These are phyloP conservation scores for Fusarium sacchari DNA, from an alignment of 2,329 filamentous ascomycete species.

Conservation along the genomic window DNA sequence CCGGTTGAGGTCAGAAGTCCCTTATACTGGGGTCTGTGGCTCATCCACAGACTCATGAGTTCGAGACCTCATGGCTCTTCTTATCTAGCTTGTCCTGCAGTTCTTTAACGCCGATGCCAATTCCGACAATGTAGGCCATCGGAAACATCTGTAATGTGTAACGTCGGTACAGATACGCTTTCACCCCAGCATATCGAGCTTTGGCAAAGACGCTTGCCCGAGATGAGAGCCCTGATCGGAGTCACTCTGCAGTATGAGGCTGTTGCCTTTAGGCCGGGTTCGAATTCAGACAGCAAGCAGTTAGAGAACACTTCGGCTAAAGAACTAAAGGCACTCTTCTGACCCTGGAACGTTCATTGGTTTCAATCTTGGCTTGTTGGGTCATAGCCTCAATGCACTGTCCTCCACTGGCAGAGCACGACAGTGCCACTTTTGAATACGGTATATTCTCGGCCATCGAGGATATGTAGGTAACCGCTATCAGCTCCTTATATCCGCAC, in stretches of 20 bases:
- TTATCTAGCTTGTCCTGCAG: too few relatives aligned
- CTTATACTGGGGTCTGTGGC: neutral
- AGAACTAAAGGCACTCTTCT: too few relatives aligned
- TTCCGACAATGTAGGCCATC: neutral
- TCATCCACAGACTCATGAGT: neutral
- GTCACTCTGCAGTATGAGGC: neutral
- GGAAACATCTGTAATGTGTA: too few relatives aligned
- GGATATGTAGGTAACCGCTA: accelerated
- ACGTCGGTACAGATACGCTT: too few relatives aligned
- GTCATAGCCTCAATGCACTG: neutral
- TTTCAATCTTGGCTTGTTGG: too few relatives aligned
- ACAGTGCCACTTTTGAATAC: accelerated
- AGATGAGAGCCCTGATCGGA: neutral
- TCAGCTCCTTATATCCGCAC: accelerated
- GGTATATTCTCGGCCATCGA: neutral
- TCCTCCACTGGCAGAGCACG: accelerated
- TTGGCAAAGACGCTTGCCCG: neutral
- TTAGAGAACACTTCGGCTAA: too few relatives aligned
- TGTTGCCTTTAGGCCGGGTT: too few relatives aligned
- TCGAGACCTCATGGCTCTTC: neutral
- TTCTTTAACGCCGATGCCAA: too few relatives aligned
- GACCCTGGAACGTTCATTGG: too few relatives aligned
- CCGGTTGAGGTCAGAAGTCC: neutral
- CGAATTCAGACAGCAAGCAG: too few relatives aligned
- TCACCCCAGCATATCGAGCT: too few relatives aligned